Percentiles rank a stretch among this genome's conserved stretches.
Conservation (phyloP, 2,329 filamentous ascomycete species). For the Diplocarpon mali region DNA sequence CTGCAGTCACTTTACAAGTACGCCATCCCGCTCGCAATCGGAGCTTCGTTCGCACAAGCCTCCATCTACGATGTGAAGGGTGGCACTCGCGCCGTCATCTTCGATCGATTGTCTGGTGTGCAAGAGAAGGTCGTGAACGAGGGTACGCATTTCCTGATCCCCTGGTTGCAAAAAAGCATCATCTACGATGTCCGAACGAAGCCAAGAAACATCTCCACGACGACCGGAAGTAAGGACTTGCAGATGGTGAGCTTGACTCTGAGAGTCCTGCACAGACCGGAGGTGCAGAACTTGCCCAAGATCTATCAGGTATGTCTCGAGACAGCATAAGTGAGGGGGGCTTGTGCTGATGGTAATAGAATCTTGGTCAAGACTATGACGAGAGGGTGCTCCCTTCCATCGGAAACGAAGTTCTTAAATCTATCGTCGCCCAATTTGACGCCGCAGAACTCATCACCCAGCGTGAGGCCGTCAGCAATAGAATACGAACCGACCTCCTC, state of each 20-base stretch:
- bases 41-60: conserved; percentile 56
- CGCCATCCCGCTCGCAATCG: conserved; percentile 64
- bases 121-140: conserved; percentile 89
- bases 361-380: conserved; percentile 95
- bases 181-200: conserved; percentile 96
- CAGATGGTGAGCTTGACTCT: conserved; percentile 99
- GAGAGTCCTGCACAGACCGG: conserved; percentile 86
- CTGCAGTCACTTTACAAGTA: conserved; percentile 53
- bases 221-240: conserved; percentile 95
- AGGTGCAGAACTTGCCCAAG: conserved; percentile 84
- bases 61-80: conserved; percentile 96
- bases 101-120: conserved; percentile 85
- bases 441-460: conserved; percentile 98
- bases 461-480: conserved; percentile 89
- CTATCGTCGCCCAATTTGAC: conserved; percentile 97
- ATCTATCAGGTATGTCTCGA: conserved; percentile 78
- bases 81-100: conserved; percentile 91
- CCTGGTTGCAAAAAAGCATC: conserved; percentile 91
- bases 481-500: conserved; percentile 84
- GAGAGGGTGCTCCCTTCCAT: conserved; percentile 97
- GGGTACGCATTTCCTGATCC: conserved; percentile 91
- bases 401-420: conserved; percentile 98
- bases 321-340: neutral
- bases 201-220: conserved; percentile 94
- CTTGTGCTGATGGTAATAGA: conserved; percentile 39